A percentile compares a stretch with the other conserved stretches of the same genome.
Evolutionary conservation across 2,329 filamentous ascomycete species (phyloP).

Genomic region (Atkinsonella hypoxylon): DNA sequence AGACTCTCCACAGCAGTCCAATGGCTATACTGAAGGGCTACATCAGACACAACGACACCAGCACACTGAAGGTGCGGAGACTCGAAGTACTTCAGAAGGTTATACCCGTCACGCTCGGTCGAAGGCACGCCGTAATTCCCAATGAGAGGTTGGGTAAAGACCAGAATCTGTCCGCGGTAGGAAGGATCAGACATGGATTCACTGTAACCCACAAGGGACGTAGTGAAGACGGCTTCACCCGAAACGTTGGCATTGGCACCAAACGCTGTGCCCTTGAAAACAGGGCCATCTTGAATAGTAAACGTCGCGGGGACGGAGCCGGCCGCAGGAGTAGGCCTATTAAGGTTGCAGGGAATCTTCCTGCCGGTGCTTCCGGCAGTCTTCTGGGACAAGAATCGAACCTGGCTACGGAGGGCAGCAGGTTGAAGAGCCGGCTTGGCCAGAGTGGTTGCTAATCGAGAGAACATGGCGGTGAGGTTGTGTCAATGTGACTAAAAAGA

Average conservation of each 20-base stretch:
- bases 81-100: slow-evolving; percentile 95
- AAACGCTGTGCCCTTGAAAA: slow-evolving; percentile 94
- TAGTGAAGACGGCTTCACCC: slow-evolving; percentile 97
- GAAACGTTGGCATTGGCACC: slow-evolving; percentile 95
- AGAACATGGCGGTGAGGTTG: slow-evolving; percentile 40
- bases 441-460: slow-evolving; percentile 40
- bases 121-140: slow-evolving; percentile 98
- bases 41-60: slow-evolving; percentile 91
- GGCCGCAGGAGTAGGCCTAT: slow-evolving; percentile 51
- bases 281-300: slow-evolving; percentile 89
- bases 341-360: slow-evolving; percentile 46
- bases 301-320: slow-evolving; percentile 60
- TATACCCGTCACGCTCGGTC: slow-evolving; percentile 69
- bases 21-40: slow-evolving; percentile 88
- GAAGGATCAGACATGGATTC: slow-evolving; percentile 87
- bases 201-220: slow-evolving; percentile 92
- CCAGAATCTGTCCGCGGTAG: slow-evolving; percentile 88
- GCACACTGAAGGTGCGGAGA: slow-evolving; percentile 95
- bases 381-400: slow-evolving; percentile 24
- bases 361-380: slow-evolving; percentile 55
- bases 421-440: slow-evolving; percentile 39
- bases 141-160: slow-evolving; percentile 95
- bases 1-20: slow-evolving; percentile 97
- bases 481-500: slow-evolving; percentile 1
- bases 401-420: slow-evolving; percentile 28